A percentile compares a stretch with the other conserved stretches of the same genome.
These are phyloP conservation scores for Rubus parviflorus DNA, from an alignment of 306 rosid species.

Conservation along the genomic window DNA sequence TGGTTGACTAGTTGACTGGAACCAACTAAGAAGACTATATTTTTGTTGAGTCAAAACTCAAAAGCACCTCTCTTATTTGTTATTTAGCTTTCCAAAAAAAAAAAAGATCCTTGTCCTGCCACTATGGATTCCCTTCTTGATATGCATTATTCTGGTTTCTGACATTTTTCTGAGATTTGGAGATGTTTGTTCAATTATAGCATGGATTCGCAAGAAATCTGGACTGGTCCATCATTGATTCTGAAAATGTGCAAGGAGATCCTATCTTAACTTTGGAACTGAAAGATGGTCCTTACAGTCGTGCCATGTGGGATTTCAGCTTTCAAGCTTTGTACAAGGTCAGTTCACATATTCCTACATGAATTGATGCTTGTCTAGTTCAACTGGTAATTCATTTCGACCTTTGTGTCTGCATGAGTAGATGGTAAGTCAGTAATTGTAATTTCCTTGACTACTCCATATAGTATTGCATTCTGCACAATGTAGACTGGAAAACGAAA, in stretches of 20 bases:
- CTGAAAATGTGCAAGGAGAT: constrained; percentile 73
- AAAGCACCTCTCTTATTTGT: background rate
- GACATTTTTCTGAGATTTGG: constrained; percentile 11
- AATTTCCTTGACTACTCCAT: background rate
- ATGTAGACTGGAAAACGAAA: background rate
- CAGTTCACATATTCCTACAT: constrained; percentile 24
- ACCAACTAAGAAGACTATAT: background rate
- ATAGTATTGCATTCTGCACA: constrained; percentile 7
- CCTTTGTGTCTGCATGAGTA: background rate
- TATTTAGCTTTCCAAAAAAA: background rate
- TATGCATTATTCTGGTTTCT: constrained; percentile 16
- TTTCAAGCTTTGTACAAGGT: constrained; percentile 93
- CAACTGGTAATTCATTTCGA: background rate
- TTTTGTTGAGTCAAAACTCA: background rate
- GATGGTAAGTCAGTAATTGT: background rate
- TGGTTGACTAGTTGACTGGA: background rate
- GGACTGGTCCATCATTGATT: constrained; percentile 78
- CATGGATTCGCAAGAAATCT: constrained; percentile 92
- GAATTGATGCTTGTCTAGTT: constrained; percentile 17
- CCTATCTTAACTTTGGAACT: constrained; percentile 72
- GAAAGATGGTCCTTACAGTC: constrained; percentile 76
- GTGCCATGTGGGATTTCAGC: constrained; percentile 90
- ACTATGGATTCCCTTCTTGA: background rate
- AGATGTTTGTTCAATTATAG: constrained; percentile 44
- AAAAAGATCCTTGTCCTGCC: background rate